Evolutionary conservation across 1,284 basidiomycete genomes (phyloP).

Genomic region (Ustilago nuda): DNA sequence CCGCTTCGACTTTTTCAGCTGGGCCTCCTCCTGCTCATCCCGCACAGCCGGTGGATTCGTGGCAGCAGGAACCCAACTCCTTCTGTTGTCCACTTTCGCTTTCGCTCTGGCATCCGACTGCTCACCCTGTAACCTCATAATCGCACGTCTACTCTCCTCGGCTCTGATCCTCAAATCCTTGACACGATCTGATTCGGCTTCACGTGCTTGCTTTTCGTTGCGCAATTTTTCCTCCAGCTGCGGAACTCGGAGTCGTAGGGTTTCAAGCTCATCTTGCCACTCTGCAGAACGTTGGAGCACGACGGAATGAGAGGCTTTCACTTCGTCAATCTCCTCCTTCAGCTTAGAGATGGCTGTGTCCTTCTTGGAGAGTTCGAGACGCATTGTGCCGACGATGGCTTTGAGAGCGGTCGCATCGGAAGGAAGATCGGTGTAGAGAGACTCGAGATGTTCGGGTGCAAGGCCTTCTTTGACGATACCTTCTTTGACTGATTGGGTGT

Average conservation of each 20-base stretch:
- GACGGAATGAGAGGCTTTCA: constrained; percentile 54
- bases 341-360: constrained; percentile 37
- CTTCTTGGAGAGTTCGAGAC: constrained; percentile 46
- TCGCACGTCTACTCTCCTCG: constrained; percentile 62
- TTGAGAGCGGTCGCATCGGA: constrained; percentile 50
- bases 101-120: constrained; percentile 54
- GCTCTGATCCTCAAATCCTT: constrained; percentile 63
- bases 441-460: constrained; percentile 45
- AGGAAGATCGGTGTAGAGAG: constrained; percentile 48
- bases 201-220: constrained; percentile 43
- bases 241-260: constrained; percentile 35
- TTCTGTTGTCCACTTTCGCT: constrained; percentile 50
- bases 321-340: constrained; percentile 45
- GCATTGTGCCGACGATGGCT: constrained; percentile 54
- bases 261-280: constrained; percentile 61
- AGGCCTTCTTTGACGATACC: constrained; percentile 23
- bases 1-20: constrained; percentile 55
- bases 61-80: constrained; percentile 49
- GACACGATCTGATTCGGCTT: constrained; percentile 60
- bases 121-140: constrained; percentile 63
- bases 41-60: constrained; percentile 21
- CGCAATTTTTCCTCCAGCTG: constrained; percentile 36
- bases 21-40: constrained; percentile 54
- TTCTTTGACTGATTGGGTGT: constrained; percentile 12
- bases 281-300: constrained; percentile 54